Evolutionary conservation across 441 rosid genomes (phyloP), one percentile per base, ranked within the genome.

Genomic region (Macaranga tanarius): DNA sequence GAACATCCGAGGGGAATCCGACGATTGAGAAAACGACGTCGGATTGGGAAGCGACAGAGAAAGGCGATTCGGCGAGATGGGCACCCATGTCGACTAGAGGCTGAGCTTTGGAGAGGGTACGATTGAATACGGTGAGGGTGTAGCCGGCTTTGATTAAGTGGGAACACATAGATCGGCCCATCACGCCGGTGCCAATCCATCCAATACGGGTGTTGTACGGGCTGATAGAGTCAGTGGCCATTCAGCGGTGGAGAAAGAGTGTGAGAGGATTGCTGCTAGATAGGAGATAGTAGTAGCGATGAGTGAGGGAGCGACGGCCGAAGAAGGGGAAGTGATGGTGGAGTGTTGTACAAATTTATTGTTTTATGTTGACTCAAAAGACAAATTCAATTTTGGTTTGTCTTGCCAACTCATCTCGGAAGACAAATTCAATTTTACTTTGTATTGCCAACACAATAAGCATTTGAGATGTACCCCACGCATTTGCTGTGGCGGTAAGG

Each of bases 21-120:
- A 93, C 96, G 83, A 92, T 93, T 59, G 96, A 83, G 83, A 93
- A 93, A 42, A 92, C 92, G 77, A 93, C 88, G 75, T 93, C 93
- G 65, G 95, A 92, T 71, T 78, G 85, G 17, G 92, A 31, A 2
- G 96, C 98, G 56, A 93, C 83, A 48, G 88, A 75, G 47, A 45
- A 69, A 0, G 97, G 97, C 8, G 94, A 88, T 20, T 88, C 78
- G 0, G 91, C 91, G 7, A 92, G 86, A 40, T 63, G 73, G 1
- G 96, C 97, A 0, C 97, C 96, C 80, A 86, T 76, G 80, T 88
- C 87, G 77, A 94, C 25, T 11, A 92, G 93, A 8, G 90, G 79
- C 28, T 90, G 90, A 52, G 97, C 95, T 68, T 93, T 92, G 75
- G 95, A 80, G 78, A 80, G 65, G 25, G 98, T 92, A 31, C 93